Percentiles rank a stretch among this genome's conserved stretches.
Evolutionary conservation across 768 basidiomycete genomes (phyloP).

Genomic region (Glaciozyma martinii): DNA sequence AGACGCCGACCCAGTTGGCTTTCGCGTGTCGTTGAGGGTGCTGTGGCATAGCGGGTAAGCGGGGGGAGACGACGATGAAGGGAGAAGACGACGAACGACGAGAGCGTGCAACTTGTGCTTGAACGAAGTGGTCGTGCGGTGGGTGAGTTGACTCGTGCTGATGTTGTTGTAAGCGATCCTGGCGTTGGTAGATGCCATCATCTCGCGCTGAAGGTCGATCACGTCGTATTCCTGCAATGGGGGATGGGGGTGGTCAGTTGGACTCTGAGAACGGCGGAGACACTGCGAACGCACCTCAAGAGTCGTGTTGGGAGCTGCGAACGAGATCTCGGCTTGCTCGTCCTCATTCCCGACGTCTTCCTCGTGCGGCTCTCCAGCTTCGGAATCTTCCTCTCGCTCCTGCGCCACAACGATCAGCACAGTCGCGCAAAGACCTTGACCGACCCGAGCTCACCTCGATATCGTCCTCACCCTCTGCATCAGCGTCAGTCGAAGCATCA

Average conservation of each 20-base stretch:
- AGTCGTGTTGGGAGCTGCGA: neutral
- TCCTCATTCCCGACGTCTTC: neutral
- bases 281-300: neutral
- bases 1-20: no score
- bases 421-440: no score
- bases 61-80: neutral
- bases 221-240: neutral
- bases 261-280: neutral
- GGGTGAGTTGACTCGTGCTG: neutral
- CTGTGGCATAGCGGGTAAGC: neutral
- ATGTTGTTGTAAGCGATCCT: no score
- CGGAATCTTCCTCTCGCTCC: neutral
- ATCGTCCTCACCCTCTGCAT: neutral
- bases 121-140: neutral
- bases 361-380: no score
- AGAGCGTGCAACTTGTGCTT: neutral
- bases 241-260: neutral
- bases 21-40: neutral
- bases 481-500: neutral
- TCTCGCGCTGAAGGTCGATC: slow-evolving; percentile 1
- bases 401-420: neutral
- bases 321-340: neutral
- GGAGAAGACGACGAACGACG: neutral
- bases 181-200: neutral
- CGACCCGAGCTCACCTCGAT: neutral